Conservation (phyloP, 768 basidiomycete species). For the Boletus insuetus region DNA sequence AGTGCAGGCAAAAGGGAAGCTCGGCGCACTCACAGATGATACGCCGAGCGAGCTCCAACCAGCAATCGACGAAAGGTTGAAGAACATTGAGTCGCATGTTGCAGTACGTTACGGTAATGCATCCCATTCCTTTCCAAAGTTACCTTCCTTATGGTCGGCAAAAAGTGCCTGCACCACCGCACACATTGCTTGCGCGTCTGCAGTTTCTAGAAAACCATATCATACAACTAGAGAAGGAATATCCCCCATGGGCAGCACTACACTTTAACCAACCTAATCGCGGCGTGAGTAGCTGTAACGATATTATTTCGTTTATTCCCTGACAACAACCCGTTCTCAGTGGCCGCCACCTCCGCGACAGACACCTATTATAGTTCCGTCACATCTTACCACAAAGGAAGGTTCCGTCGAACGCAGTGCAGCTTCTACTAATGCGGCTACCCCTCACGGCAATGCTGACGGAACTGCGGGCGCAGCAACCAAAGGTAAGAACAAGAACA, state of each 20-base stretch:
- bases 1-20: constrained; percentile 7
- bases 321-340: constrained; percentile 36
- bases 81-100: constrained; percentile 68
- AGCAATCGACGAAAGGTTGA: constrained; percentile 60
- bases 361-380: constrained; percentile 76
- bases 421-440: constrained; percentile 1
- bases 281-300: constrained; percentile 51
- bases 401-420: constrained; percentile 14
- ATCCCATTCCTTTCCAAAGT: not conserved
- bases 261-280: constrained; percentile 85
- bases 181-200: constrained; percentile 59
- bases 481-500: constrained; percentile 40
- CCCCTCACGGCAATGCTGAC: constrained; percentile 12
- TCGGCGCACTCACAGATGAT: constrained; percentile 22
- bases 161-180: constrained; percentile 70
- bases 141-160: not conserved
- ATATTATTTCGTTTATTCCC: not conserved
- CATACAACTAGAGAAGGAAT: constrained; percentile 72
- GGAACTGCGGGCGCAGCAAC: constrained; percentile 3
- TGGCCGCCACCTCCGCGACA: constrained; percentile 83
- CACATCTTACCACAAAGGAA: constrained; percentile 49
- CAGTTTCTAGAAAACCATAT: constrained; percentile 77
- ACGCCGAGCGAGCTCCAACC: constrained; percentile 48
- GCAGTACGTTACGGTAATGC: constrained; percentile 69
- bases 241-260: constrained; percentile 85